Conservation (phyloP, 306 rosid species). For the Glycine latifolia region DNA sequence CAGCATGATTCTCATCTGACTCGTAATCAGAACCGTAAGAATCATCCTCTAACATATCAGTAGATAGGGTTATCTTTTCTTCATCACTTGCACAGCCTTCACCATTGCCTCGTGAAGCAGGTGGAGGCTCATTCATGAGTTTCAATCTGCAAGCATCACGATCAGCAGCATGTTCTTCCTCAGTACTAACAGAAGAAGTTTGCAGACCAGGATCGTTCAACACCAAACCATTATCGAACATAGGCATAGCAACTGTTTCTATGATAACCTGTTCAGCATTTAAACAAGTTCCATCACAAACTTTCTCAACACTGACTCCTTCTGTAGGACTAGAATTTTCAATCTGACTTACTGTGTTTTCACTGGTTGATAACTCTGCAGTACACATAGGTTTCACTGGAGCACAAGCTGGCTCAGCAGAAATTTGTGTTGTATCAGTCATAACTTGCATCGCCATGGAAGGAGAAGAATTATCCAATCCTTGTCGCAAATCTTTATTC, state of each 20-base stretch:
- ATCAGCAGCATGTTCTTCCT: constrained; percentile 45
- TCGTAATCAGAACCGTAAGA: constrained; percentile 72
- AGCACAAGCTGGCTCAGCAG: constrained; percentile 41
- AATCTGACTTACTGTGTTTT: constrained; percentile 41
- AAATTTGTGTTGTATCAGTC: constrained; percentile 21
- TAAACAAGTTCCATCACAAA: constrained; percentile 50
- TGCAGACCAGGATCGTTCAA: constrained; percentile 38
- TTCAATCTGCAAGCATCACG: constrained; percentile 51
- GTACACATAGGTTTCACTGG: constrained; percentile 52
- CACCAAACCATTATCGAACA: constrained; percentile 49
- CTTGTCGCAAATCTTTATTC: constrained; percentile 47
- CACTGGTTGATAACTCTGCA: constrained; percentile 42
- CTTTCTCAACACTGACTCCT: constrained; percentile 42
- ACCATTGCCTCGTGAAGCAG: constrained; percentile 55
- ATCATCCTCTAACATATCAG: constrained; percentile 73
- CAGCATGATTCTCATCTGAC: constrained; percentile 78
- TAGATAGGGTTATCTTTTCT: constrained; percentile 75
- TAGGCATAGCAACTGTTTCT: constrained; percentile 43
- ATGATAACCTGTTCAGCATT: constrained; percentile 45
- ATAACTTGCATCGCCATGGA: constrained; percentile 27
- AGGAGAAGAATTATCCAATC: constrained; percentile 47
- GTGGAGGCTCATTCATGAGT: constrained; percentile 51
- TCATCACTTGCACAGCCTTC: constrained; percentile 75
- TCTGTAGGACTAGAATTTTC: constrained; percentile 35
- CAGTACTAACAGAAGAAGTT: constrained; percentile 44